Percentiles rank a stretch among this genome's conserved stretches.
These are phyloP conservation scores for Purpureocillium lavendulum DNA, from an alignment of 2,329 filamentous ascomycete genomes.

Conservation along the genomic window DNA sequence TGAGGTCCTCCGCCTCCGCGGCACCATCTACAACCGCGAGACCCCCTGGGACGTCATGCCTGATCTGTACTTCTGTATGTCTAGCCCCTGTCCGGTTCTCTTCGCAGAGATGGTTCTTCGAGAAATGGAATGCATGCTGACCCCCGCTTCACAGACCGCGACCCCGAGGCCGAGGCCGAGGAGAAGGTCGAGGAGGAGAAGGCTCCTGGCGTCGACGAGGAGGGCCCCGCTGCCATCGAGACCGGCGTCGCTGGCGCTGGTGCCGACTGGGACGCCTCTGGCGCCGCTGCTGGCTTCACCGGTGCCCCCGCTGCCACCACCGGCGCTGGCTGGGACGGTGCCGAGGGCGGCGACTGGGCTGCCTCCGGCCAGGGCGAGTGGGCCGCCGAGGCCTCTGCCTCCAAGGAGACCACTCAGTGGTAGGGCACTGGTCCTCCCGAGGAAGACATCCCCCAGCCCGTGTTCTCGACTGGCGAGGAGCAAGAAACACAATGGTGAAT, in stretches of 20 bases:
- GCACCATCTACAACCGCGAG: slow-evolving; percentile 93
- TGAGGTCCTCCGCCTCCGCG: slow-evolving; percentile 98
- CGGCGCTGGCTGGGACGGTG: slow-evolving; percentile 48
- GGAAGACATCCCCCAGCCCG: no score
- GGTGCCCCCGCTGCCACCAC: slow-evolving; percentile 44
- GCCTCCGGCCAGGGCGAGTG: slow-evolving; percentile 61
- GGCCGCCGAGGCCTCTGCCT: slow-evolving; percentile 50
- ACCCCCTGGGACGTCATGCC: slow-evolving; percentile 98
- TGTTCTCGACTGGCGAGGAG: slow-evolving; percentile 2
- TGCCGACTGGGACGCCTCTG: slow-evolving; percentile 84
- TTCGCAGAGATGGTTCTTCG: no score
- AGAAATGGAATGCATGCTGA: slow-evolving; percentile 11
- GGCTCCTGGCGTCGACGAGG: slow-evolving; percentile 76
- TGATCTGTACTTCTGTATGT: slow-evolving; percentile 96
- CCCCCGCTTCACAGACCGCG: slow-evolving; percentile 60
- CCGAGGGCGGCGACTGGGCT: slow-evolving; percentile 55
- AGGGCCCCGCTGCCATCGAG: slow-evolving; percentile 70
- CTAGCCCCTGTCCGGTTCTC: no score
- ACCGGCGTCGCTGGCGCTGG: slow-evolving; percentile 59
- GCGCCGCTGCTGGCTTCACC: slow-evolving; percentile 57
- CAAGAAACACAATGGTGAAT: slow-evolving; percentile 8
- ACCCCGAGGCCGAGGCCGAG: slow-evolving; percentile 98
- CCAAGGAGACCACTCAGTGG: slow-evolving; percentile 47
- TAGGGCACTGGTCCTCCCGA: slow-evolving; percentile 25
- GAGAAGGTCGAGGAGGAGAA: slow-evolving; percentile 96